Percentiles rank a stretch among this genome's conserved stretches.
Conservation (phyloP, 371 early-diverging fungal species). For the Mortierella sp. region DNA sequence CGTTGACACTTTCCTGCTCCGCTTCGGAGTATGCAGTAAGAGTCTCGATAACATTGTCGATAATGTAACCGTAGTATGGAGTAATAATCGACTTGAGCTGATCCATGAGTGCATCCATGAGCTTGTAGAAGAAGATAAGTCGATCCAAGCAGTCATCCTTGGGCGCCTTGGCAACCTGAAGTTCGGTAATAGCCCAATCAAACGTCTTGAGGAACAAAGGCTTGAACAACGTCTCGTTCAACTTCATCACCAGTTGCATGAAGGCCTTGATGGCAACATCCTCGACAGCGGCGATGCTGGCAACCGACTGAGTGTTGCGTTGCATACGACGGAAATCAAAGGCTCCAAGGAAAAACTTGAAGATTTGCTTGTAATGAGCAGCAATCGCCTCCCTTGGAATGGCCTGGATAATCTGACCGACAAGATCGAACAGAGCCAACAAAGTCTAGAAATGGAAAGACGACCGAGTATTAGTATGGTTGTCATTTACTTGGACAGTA, state of each 20-base stretch:
- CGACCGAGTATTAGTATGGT: neutral
- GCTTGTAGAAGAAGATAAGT: constrained; percentile 81
- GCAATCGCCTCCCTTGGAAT: constrained; percentile 76
- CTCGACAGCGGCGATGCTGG: constrained; percentile 73
- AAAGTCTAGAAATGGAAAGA: constrained; percentile 8
- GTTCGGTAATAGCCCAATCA: constrained; percentile 88
- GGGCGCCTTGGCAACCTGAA: constrained; percentile 50
- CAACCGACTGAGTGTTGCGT: constrained; percentile 18
- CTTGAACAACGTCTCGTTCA: constrained; percentile 94
- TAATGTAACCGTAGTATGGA: constrained; percentile 83
- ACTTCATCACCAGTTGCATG: constrained; percentile 84
- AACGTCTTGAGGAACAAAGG: constrained; percentile 90
- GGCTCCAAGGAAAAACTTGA: constrained; percentile 83
- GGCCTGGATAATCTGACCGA: constrained; percentile 68
- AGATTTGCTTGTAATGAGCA: constrained; percentile 79
- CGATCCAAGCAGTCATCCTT: constrained; percentile 64
- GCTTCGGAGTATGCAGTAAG: constrained; percentile 61
- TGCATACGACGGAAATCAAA: constrained; percentile 75
- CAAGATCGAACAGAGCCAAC: constrained; percentile 69
- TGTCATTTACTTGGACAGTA: constrained; percentile 24
- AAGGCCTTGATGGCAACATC: constrained; percentile 76
- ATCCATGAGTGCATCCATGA: constrained; percentile 75
- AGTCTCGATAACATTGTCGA: constrained; percentile 75
- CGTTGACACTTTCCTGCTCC: constrained; percentile 39
- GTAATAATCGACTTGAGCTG: constrained; percentile 87